A percentile compares a stretch with the other conserved stretches of the same genome.
phyloP scores from a whole-genome alignment of 176 grass and related monocot species.

The Triticum turgidum region DNA sequence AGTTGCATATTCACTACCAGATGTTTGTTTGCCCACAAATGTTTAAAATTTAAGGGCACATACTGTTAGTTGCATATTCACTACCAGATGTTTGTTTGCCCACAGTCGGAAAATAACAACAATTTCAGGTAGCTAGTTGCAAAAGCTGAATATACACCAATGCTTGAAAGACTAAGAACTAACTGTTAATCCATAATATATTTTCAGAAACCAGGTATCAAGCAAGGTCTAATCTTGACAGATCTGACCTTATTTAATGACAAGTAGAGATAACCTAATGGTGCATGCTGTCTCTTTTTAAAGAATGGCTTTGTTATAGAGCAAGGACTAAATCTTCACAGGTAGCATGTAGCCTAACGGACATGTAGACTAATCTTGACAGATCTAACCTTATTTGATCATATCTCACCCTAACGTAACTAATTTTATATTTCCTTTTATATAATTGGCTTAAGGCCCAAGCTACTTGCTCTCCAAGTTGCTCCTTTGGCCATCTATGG shows the following conservation, averaged over 20 bases:
- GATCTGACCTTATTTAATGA: not conserved
- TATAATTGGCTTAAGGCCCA: not conserved
- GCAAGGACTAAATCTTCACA: too few species aligned
- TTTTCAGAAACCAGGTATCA: too few species aligned
- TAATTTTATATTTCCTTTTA: not conserved
- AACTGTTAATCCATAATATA: conserved; percentile 1
- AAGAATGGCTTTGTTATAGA: not conserved
- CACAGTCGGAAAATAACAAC: not conserved
- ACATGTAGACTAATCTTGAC: not conserved
- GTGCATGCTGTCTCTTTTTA: not conserved
- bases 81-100: not conserved
- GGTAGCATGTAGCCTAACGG: too few species aligned
- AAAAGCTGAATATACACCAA: conserved; percentile 14
- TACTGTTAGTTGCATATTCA: conserved; percentile 11
- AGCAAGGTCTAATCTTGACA: not conserved
- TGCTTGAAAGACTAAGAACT: conserved; percentile 1
- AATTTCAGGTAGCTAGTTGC: not conserved
- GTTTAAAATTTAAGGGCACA: too few species aligned
- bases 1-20: conserved; percentile 10
- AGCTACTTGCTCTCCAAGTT: not conserved
- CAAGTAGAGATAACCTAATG: too few species aligned
- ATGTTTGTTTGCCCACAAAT: not conserved
- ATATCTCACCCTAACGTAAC: not conserved
- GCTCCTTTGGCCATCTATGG: not conserved
- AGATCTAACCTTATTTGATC: not conserved